Evolutionary conservation across 805 yeast genomes (phyloP), one percentile per base, ranked within the genome.

Genomic region (Starmerella geochares): DNA sequence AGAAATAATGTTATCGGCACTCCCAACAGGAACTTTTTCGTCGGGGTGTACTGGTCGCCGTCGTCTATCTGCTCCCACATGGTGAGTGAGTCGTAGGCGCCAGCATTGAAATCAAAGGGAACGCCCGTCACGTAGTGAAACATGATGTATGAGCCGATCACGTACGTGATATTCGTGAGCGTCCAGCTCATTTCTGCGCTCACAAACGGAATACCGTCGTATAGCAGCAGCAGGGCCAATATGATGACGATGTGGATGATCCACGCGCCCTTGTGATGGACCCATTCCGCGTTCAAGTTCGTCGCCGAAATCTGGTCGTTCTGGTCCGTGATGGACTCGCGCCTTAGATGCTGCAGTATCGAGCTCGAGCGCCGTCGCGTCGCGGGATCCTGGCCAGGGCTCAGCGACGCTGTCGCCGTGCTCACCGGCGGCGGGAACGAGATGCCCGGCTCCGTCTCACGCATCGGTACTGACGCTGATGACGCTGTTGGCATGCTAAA

Each of bases 61-160:
- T 88, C 80, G 65, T 85, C 94, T 52, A 83, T 81, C 67, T 90
- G 98, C 67, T 90, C 98, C 98, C 98, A 90, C 96, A 90, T 86
- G 20, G 96, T 92, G 58, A 90, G 73, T 62, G 86, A 81, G 64
- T 90, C 98, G 67, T 83, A 92, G 0, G 96, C 97, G 38, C 98
- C 98, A 36, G 84, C 81, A 63, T 56, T 92, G 71, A 90, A 88
- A 60, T 92, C 98, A 64, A 90, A 92, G 0, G 98, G 98, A 2
- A 95, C 87, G 33, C 98, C 98, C 62, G 90, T 92, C 40, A 92
- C 86, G 65, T 85, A 82, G 66, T 90, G 98, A 65, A 90, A 92
- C 97, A 90, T 92, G 54, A 90, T 78, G 65, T 87, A 92, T 0
- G 94, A 81, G 3, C 96, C 97, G 56, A 84, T 77, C 49, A 84